Conservation (phyloP, 2,329 filamentous ascomycete species). For the Septoria petroselini region DNA sequence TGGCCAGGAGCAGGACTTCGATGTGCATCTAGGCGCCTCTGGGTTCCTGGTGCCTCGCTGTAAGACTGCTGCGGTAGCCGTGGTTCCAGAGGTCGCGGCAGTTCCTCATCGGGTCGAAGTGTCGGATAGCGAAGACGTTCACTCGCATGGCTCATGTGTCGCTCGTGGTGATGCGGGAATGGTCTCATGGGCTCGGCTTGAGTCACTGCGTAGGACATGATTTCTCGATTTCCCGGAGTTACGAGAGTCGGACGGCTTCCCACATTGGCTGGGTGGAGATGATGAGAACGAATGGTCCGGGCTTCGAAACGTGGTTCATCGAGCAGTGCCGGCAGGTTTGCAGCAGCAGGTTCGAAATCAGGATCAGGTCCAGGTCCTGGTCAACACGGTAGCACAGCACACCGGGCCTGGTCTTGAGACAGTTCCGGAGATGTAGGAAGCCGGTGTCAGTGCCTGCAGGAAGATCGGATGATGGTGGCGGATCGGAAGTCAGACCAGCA, state of each 20-base stretch:
- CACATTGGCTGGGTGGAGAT: conserved; percentile 7
- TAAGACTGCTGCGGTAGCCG: conserved; percentile 26
- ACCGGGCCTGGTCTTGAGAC: conserved; percentile 2
- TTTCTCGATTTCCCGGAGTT: conserved; percentile 1
- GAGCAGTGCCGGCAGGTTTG: conserved; percentile 9
- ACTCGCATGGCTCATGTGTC: conserved; percentile 19
- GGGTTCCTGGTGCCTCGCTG: conserved; percentile 18
- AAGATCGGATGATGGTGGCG: neutral
- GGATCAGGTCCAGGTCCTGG: neutral
- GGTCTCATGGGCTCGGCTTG: conserved; percentile 16
- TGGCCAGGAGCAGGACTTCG: conserved; percentile 16
- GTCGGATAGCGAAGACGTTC: conserved; percentile 22
- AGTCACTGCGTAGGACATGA: conserved; percentile 18
- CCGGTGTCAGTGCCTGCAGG: conserved; percentile 1
- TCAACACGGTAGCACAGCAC: conserved; percentile 6
- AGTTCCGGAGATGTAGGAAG: conserved; percentile 6
- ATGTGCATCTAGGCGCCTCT: conserved; percentile 24
- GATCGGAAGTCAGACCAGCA: neutral
- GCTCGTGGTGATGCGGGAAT: conserved; percentile 22
- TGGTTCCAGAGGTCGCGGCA: conserved; percentile 32
- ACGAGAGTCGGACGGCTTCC: neutral
- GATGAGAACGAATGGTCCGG: conserved; percentile 2
- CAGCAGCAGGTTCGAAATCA: too few species aligned
- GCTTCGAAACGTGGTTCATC: conserved; percentile 10
- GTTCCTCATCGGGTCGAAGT: conserved; percentile 22